Conservation (phyloP, 768 basidiomycete species). For the Pleurotus pulmonarius region DNA sequence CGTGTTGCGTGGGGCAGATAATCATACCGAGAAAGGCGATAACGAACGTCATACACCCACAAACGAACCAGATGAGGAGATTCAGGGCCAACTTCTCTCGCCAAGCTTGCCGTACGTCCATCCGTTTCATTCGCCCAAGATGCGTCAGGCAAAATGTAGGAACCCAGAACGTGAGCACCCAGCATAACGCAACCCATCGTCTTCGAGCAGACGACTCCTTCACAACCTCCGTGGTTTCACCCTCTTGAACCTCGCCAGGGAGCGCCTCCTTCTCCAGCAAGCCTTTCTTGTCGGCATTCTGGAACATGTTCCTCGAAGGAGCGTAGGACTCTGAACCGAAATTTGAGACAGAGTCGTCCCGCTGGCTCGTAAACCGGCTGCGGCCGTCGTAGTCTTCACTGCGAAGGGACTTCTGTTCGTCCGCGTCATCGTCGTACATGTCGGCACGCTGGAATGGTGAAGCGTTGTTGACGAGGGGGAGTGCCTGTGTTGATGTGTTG, state of each 20-base stretch:
- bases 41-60: constrained; percentile 86
- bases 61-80: constrained; percentile 93
- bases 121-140: constrained; percentile 89
- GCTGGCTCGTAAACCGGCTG: constrained; percentile 72
- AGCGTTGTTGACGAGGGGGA: constrained; percentile 82
- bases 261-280: constrained; percentile 78
- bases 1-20: constrained; percentile 94
- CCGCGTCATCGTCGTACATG: constrained; percentile 74
- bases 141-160: constrained; percentile 67
- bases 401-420: constrained; percentile 68
- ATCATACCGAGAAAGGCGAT: constrained; percentile 83
- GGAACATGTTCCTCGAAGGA: constrained; percentile 95
- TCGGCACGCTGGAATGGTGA: constrained; percentile 79
- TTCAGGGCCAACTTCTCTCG: constrained; percentile 95
- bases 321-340: constrained; percentile 93
- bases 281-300: constrained; percentile 70
- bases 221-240: constrained; percentile 84
- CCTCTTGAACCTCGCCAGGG: constrained; percentile 81
- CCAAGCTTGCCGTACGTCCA: constrained; percentile 95
- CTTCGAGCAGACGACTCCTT: constrained; percentile 79
- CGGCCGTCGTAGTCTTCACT: constrained; percentile 80
- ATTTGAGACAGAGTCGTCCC: constrained; percentile 75
- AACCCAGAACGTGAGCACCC: constrained; percentile 91
- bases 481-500: constrained; percentile 60
- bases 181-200: constrained; percentile 84